Conservation (phyloP, 2,329 filamentous ascomycete species). For the Thielaviopsis populi region DNA sequence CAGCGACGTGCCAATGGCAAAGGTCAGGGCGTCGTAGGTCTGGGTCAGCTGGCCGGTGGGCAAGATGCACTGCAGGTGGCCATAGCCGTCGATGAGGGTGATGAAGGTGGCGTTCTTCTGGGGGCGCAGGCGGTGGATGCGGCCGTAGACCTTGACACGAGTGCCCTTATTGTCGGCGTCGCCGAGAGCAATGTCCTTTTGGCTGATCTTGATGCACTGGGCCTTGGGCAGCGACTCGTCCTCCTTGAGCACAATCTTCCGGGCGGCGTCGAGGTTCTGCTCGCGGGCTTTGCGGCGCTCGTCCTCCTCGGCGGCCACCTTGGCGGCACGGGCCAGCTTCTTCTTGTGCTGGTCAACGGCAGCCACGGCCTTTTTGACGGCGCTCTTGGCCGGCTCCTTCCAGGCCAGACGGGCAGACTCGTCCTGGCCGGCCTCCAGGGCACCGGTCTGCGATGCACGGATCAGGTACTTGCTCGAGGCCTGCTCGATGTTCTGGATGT, state of each 20-base stretch:
- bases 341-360: conserved; percentile 64
- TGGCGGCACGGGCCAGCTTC: conserved; percentile 66
- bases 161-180: conserved; percentile 47
- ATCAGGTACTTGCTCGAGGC: conserved; percentile 46
- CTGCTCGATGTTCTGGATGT: conserved; percentile 51
- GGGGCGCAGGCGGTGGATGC: conserved; percentile 64
- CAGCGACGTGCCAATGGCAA: conserved; percentile 78
- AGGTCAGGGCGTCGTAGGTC: conserved; percentile 78
- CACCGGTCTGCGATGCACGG: conserved; percentile 50
- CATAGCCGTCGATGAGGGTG: conserved; percentile 68
- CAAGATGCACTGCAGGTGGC: conserved; percentile 68
- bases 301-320: conserved; percentile 54
- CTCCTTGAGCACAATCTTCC: conserved; percentile 56
- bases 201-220: conserved; percentile 59
- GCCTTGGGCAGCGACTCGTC: conserved; percentile 59
- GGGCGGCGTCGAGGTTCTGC: conserved; percentile 56
- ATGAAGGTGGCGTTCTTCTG: conserved; percentile 82
- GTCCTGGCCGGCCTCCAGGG: conserved; percentile 47
- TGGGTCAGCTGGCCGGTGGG: conserved; percentile 63
- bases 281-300: conserved; percentile 57
- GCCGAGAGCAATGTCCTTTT: conserved; percentile 48
- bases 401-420: conserved; percentile 49
- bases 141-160: conserved; percentile 64
- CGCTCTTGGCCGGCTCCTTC: conserved; percentile 72
- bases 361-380: conserved; percentile 69